These are phyloP conservation scores for Pezizomycotina sp. DNA, from an alignment of 2,329 filamentous ascomycete species.

Conservation along the genomic window DNA sequence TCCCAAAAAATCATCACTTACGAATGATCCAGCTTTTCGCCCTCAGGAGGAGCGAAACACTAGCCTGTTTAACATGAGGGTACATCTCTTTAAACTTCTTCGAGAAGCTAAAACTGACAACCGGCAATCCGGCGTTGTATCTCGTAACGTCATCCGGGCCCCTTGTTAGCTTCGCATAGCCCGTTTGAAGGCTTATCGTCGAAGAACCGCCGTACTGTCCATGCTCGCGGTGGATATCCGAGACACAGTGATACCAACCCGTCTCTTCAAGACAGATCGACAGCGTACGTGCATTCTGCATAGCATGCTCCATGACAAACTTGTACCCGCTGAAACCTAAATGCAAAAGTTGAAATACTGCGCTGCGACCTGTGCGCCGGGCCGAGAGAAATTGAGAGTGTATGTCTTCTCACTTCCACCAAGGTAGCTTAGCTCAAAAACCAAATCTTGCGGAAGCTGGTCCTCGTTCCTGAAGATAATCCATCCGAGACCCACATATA, in stretches of 20 bases:
- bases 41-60: slow-evolving; percentile 44
- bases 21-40: slow-evolving; percentile 56
- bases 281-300: slow-evolving; percentile 47
- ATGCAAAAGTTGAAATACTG: slow-evolving; percentile 62
- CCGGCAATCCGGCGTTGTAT: slow-evolving; percentile 49
- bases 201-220: slow-evolving; percentile 7
- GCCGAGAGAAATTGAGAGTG: slow-evolving; percentile 56
- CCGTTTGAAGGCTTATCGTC: not conserved
- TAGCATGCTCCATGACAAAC: slow-evolving; percentile 48
- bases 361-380: slow-evolving; percentile 50
- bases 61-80: slow-evolving; percentile 47
- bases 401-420: slow-evolving; percentile 55
- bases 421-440: slow-evolving; percentile 56
- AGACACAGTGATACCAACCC: slow-evolving; percentile 48
- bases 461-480: slow-evolving; percentile 51
- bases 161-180: not conserved
- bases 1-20: slow-evolving; percentile 33
- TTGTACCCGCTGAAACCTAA: slow-evolving; percentile 50
- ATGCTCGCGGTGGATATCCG: slow-evolving; percentile 47
- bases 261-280: slow-evolving; percentile 48
- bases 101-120: slow-evolving; percentile 49
- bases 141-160: slow-evolving; percentile 29
- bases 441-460: slow-evolving; percentile 48
- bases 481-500: slow-evolving; percentile 54
- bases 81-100: slow-evolving; percentile 45